Evolutionary conservation across 176 grass and related monocot genomes (phyloP), one percentile per base, ranked within the genome.

Genomic region (Phoenix dactylifera): DNA sequence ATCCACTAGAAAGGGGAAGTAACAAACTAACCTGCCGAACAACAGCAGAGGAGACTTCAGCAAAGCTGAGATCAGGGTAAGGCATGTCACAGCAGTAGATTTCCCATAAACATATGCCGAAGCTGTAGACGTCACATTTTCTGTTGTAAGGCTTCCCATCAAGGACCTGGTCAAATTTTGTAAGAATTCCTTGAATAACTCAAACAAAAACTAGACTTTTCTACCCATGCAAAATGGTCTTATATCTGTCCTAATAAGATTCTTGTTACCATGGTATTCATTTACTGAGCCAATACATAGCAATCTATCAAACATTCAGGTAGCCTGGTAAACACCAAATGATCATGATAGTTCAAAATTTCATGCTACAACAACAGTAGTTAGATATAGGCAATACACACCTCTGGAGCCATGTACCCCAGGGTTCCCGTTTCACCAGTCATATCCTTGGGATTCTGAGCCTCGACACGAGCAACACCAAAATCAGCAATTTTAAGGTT

Each of bases 81-180:
- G 87, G 86, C 84, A 97, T 82, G 61, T 85, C 71, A 59, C 92
- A 97, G 68, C 92, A 97, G 72, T 88, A 97, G 52, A 78, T 88
- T 68, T 97, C 87, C 92, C 92, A 97, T 1, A 97, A 74, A 24
- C 85, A 76, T 66, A 97, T 74, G 16, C 80, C 80, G 52, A 88
- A 97, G 74, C 87, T 97, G 66, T 97, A 97, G 7, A 97, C 87
- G 49, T 97, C 87, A 17, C 87, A 97, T 80, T 78, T 97, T 61
- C 80, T 82, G 66, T 91, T 78, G 59, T 97, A 97, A 1, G 78
- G 78, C 22, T 79, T 81, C 10, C 87, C 87, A 15, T 90, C 78
- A 50, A 97, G 83, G 59, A 82, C 79, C 78, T 74, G 7, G 9
- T 1, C 35, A 44, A 44, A 44, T 12, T 44, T 44, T 44, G 35